Evolutionary conservation across 2,329 filamentous ascomycete species (phyloP).

Genomic region (Volutella citrinella): DNA sequence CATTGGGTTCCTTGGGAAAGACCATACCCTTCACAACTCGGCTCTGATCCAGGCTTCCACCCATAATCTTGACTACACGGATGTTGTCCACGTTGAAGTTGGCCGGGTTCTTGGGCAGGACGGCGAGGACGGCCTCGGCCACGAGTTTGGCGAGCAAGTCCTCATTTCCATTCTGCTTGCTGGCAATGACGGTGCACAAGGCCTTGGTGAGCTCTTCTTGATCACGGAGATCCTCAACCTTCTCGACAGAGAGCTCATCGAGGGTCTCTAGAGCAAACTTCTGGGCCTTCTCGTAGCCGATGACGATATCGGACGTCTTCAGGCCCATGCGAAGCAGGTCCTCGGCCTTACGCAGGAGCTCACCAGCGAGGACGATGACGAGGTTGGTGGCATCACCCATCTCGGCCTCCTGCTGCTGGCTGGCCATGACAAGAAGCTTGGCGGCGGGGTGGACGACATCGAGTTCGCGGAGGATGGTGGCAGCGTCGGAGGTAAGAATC

Average conservation of each 20-base stretch:
- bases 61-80: conserved; percentile 99
- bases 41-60: conserved; percentile 90
- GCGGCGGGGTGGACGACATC: conserved; percentile 98
- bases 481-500: conserved; percentile 97
- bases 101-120: conserved; percentile 89
- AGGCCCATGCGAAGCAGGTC: conserved; percentile 94
- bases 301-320: conserved; percentile 96
- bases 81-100: conserved; percentile 99
- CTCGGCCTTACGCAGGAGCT: conserved; percentile 95
- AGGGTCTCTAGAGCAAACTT: conserved; percentile 80
- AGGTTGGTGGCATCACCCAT: conserved; percentile 99
- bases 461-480: conserved; percentile 94
- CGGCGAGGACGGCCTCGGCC: conserved; percentile 78
- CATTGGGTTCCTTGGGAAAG: conserved; percentile 92
- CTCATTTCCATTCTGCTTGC: conserved; percentile 94
- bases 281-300: conserved; percentile 93
- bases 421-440: conserved; percentile 97
- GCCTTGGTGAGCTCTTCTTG: conserved; percentile 89
- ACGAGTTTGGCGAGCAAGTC: conserved; percentile 84
- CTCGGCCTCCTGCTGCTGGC: conserved; percentile 97
- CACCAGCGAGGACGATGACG: conserved; percentile 92
- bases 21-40: conserved; percentile 97
- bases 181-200: conserved; percentile 89
- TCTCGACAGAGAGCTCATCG: conserved; percentile 87
- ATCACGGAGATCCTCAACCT: conserved; percentile 79